A percentile compares a stretch with the other conserved stretches of the same genome.
phyloP scores from a whole-genome alignment of 2,329 filamentous ascomycete species.

The Delphinella strobiligena region DNA sequence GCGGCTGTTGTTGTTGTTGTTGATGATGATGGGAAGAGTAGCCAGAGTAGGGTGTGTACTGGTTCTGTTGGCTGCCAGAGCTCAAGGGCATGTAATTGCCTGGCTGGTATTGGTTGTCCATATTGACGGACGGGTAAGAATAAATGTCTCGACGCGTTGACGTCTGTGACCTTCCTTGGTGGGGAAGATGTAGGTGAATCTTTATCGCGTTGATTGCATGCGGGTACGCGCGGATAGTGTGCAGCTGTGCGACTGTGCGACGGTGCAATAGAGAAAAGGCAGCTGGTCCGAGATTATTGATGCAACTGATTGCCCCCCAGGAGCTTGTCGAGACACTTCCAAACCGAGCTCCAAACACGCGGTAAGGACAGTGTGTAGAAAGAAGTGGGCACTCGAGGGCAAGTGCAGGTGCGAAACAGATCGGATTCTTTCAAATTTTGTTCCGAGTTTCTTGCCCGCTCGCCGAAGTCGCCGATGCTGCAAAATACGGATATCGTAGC shows the following conservation, averaged over 20 bases:
- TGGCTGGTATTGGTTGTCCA: constrained; percentile 17
- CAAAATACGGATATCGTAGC: background rate
- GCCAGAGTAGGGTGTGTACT: constrained; percentile 6
- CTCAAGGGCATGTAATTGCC: constrained; percentile 15
- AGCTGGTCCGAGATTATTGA: too few relatives aligned
- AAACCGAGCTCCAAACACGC: background rate
- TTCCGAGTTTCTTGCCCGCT: constrained; percentile 5
- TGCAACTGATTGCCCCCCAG: background rate
- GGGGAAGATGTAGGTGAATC: constrained; percentile 3
- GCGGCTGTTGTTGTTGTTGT: constrained; percentile 14
- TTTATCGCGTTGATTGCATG: constrained; percentile 3
- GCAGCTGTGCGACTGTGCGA: constrained; percentile 2
- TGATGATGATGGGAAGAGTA: constrained; percentile 8
- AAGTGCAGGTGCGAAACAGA: constrained; percentile 4
- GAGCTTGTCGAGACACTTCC: background rate
- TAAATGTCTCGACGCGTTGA: constrained; percentile 7
- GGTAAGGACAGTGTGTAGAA: background rate
- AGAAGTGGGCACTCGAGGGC: constrained; percentile 2
- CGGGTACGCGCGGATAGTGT: constrained; percentile 3
- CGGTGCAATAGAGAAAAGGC: background rate
- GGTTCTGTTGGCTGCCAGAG: constrained; percentile 10
- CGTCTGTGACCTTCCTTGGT: background rate
- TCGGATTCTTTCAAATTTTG: constrained; percentile 3
- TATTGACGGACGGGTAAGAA: constrained; percentile 9
- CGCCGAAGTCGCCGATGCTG: constrained; percentile 7